Base-by-base conservation (phyloP, 1,284 basidiomycete genomes). In the Trichosporon sp. region DNA sequence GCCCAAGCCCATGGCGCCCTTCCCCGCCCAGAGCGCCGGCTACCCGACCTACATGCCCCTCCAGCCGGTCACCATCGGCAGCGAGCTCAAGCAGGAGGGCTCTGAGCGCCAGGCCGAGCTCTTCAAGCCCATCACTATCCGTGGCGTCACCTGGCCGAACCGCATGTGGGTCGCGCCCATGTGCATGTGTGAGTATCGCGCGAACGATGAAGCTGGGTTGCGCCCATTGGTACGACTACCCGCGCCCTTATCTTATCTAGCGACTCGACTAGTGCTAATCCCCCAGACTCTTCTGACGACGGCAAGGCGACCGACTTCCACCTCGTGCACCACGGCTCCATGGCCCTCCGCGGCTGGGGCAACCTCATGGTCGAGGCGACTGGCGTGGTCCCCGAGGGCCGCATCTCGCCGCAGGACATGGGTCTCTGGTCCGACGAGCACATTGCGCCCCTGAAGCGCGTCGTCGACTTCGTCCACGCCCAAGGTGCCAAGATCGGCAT, bases 391-490 rank as follows among this genome's bases (percentile, higher is more conserved):
- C 90, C 92, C 0, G 91, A 93, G 80, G 93, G 92, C 2, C 87
- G 93, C 43, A 87, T 87, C 77, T 82, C 85, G 0, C 86, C 86
- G 0, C 79, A 85, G 68, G 85, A 86, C 75, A 68, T 80, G 84
- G 91, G 91, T 0, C 84, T 93, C 61, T 94, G 92, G 91, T 85
- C 87, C 5, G 91, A 93, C 78, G 87, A 86, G 1, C 93, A 96
- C 67, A 89, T 91, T 63, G 86, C 85, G 2, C 87, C 89, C 0
- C 86, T 92, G 68, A 88, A 89, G 77, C 86, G 89, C 43, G 88
- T 95, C 72, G 90, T 92, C 73, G 88, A 90, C 56, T 92, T 92
- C 71, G 89, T 90, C 26, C 92, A 94, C 80, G 87, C 89, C 1
- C 89, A 92, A 75, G 87, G 88, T 68, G 81, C 79, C 59, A 88